A percentile compares a stretch with the other conserved stretches of the same genome.
Conservation (phyloP, 2,329 filamentous ascomycete genomes). For the Diaporthe ilicicola region DNA sequence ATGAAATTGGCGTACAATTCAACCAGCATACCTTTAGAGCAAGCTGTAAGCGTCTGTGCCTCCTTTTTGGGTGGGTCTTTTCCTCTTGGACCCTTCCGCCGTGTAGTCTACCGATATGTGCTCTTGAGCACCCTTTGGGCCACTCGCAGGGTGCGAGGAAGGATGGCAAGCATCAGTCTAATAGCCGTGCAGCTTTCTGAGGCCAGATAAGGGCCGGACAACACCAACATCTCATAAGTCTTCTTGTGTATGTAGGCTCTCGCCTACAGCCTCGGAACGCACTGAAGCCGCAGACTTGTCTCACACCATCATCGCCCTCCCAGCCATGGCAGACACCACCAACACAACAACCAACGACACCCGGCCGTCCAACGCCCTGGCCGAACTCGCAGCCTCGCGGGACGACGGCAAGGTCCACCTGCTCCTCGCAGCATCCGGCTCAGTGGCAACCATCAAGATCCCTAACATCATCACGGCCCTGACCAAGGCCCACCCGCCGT, state of each 20-base stretch:
- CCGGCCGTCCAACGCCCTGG: conserved; percentile 7
- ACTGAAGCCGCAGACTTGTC: too few species aligned
- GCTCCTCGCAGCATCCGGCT: conserved; percentile 43
- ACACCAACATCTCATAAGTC: not conserved
- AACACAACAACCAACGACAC: not conserved
- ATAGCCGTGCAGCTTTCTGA: not conserved
- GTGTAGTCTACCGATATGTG: too few species aligned
- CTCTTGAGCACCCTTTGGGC: not conserved
- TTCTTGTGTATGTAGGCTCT: not conserved
- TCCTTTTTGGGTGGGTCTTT: not conserved
- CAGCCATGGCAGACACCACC: conserved; percentile 7
- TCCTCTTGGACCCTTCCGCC: too few species aligned
- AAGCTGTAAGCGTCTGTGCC: not conserved
- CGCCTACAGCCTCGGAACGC: not conserved
- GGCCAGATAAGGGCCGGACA: not conserved
- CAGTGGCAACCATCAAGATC: conserved; percentile 90
- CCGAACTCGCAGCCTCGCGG: conserved; percentile 21
- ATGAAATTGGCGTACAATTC: not conserved
- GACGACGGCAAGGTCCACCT: conserved; percentile 31
- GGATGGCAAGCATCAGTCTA: not conserved
- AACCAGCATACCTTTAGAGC: not conserved
- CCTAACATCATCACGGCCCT: conserved; percentile 71
- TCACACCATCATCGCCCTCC: not conserved
- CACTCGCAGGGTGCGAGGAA: not conserved
- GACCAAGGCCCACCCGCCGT: conserved; percentile 45